phyloP scores from a whole-genome alignment of 495 filamentous ascomycete species.

The Penicillium tannophilum region DNA sequence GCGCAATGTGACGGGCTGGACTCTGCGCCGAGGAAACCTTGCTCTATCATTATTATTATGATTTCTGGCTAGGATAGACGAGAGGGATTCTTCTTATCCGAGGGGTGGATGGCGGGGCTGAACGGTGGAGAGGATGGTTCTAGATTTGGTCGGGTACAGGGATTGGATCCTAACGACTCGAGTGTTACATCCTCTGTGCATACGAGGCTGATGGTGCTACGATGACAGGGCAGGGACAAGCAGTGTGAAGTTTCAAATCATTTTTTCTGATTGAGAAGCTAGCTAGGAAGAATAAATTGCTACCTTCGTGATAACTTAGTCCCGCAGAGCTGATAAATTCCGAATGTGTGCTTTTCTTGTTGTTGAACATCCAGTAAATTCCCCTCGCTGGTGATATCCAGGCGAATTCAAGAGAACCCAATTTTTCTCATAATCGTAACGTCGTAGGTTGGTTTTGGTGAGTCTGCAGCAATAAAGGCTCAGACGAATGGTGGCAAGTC shows the following conservation, averaged over 20 bases:
- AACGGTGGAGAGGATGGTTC: neutral
- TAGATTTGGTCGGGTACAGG: neutral
- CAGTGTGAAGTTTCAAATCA: constrained; percentile 7
- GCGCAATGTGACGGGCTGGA: neutral
- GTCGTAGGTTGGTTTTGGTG: constrained; percentile 11
- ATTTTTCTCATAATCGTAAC: constrained; percentile 20
- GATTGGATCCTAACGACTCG: neutral
- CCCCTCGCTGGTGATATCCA: constrained; percentile 11
- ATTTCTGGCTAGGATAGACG: neutral
- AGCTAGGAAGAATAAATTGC: constrained; percentile 15
- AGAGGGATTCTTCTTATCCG: neutral
- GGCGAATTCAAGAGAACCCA: constrained; percentile 14
- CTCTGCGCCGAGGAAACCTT: neutral
- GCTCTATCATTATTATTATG: neutral
- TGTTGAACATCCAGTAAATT: constrained; percentile 17
- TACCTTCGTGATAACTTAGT: constrained; percentile 1
- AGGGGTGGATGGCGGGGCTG: neutral
- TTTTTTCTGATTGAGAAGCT: constrained; percentile 20
- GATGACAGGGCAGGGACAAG: neutral
- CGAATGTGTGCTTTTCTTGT: constrained; percentile 20
- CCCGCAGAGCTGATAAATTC: constrained; percentile 14
- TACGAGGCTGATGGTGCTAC: neutral
- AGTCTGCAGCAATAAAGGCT: neutral
- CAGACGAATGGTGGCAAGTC: constrained; percentile 19
- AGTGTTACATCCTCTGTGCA: neutral